Evolutionary conservation across 495 filamentous ascomycete species (phyloP).

Genomic region (Physcia stellaris): DNA sequence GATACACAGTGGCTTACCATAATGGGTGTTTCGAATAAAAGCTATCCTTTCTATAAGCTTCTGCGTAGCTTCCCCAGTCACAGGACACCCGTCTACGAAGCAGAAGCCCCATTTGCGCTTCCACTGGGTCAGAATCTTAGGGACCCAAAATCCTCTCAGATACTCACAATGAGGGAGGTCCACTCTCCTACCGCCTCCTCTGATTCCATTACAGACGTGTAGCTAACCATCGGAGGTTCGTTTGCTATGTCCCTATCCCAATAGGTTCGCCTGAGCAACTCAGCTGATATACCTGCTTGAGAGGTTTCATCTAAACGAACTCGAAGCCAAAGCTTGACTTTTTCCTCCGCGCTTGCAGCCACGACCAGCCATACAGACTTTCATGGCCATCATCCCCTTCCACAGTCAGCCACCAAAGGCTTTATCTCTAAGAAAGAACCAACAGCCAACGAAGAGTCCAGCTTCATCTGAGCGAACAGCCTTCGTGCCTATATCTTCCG

Average conservation of each 20-base stretch:
- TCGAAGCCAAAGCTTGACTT: conserved; percentile 15
- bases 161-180: conserved; percentile 43
- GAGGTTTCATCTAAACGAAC: conserved; percentile 7
- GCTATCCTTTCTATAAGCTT: conserved; percentile 62
- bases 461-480: conserved; percentile 16
- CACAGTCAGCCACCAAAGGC: not conserved
- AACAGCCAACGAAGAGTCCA: conserved; percentile 16
- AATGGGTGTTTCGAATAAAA: conserved; percentile 76
- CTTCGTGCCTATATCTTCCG: conserved; percentile 32
- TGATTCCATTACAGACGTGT: conserved; percentile 43
- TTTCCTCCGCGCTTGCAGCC: conserved; percentile 24
- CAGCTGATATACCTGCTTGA: not conserved
- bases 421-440: conserved; percentile 19
- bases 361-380: conserved; percentile 38
- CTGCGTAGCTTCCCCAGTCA: conserved; percentile 53
- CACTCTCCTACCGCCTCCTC: conserved; percentile 40
- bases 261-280: conserved; percentile 10
- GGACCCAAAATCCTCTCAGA: too few species aligned
- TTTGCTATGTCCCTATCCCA: conserved; percentile 26
- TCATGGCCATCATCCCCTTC: conserved; percentile 44
- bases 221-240: conserved; percentile 38
- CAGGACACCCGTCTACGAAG: conserved; percentile 54
- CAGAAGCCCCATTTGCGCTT: conserved; percentile 50
- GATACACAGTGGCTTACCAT: conserved; percentile 47
- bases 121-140: conserved; percentile 12